Conservation (phyloP, 1,284 basidiomycete species). For the Leccinum huronense region DNA sequence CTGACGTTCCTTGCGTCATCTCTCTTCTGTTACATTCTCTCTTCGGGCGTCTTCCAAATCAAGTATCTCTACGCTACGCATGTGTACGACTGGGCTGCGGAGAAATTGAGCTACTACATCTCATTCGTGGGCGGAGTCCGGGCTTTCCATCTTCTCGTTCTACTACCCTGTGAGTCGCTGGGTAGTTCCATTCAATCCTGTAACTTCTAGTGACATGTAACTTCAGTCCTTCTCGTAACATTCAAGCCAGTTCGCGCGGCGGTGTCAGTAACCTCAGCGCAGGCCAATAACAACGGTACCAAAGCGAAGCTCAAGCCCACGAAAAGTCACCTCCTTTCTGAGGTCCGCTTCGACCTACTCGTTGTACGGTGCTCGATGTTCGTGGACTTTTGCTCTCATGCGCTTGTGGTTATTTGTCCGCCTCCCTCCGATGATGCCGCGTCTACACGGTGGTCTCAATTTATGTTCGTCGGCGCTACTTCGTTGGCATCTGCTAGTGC, state of each 20-base stretch:
- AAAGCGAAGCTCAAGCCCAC: slow-evolving; percentile 46
- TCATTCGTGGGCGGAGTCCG: slow-evolving; percentile 51
- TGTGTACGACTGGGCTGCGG: slow-evolving; percentile 56
- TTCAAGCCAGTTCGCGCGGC: slow-evolving; percentile 45
- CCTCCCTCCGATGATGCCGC: slow-evolving; percentile 34
- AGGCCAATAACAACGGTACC: slow-evolving; percentile 16
- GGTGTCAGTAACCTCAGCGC: slow-evolving; percentile 14
- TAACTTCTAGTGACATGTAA: slow-evolving; percentile 15
- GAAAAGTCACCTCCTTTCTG: slow-evolving; percentile 51
- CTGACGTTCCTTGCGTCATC: slow-evolving; percentile 51
- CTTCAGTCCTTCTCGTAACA: slow-evolving; percentile 42
- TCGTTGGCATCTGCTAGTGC: slow-evolving; percentile 58
- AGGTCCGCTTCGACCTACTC: slow-evolving; percentile 68
- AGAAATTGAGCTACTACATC: slow-evolving; percentile 64
- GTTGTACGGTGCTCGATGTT: slow-evolving; percentile 60
- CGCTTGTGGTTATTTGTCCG: slow-evolving; percentile 54
- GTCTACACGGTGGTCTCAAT: slow-evolving; percentile 39
- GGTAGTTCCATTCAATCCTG: neutral
- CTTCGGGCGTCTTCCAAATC: slow-evolving; percentile 55
- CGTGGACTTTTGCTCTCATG: slow-evolving; percentile 64
- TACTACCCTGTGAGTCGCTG: slow-evolving; percentile 52
- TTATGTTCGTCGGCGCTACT: slow-evolving; percentile 56
- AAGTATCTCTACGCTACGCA: slow-evolving; percentile 62
- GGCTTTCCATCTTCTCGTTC: slow-evolving; percentile 50
- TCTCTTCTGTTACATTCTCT: slow-evolving; percentile 46